Evolutionary conservation across 345 rosid species (phyloP), one percentile per base, ranked within the genome.

Genomic region (Salix koriyanagi): DNA sequence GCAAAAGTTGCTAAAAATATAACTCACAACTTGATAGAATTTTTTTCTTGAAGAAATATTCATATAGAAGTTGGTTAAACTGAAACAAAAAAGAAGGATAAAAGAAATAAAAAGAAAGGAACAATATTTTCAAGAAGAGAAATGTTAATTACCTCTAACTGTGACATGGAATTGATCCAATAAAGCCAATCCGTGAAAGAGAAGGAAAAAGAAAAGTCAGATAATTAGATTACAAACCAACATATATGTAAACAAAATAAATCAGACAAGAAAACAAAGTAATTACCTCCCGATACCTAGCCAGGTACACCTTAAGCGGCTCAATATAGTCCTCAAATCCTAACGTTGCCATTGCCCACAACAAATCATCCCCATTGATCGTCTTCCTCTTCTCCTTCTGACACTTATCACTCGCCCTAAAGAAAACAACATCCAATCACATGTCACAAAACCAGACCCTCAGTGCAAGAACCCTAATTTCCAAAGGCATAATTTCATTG

Each of bases 291-390:
- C 96, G 85, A 76, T 87, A 89, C 84, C 89, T 83, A 41, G 85
- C 80, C 32, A 91, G 88, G 85, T 89, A 91, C 25, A 83, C 77
- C 85, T 89, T 91, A 21, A 89, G 83, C 0, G 90, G 91, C 61
- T 87, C 93, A 32, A 91, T 82, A 56, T 89, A 91, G 78, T 89
- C 91, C 75, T 91, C 93, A 83, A 91, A 91, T 12, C 93, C 96
- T 58, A 91, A 74, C 0, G 96, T 89, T 2, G 93, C 88, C 96
- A 91, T 91, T 30, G 96, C 96, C 96, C 96, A 89, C 64, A 91
- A 73, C 83, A 91, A 74, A 85, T 91, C 96, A 82, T 91, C 91
- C 70, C 96, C 96, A 80, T 91, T 88, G 71, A 89, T 86, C 23
- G 93, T 91, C 85, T 91, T 91, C 74, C 96, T 80, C 83, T 91